phyloP scores from a whole-genome alignment of 192 early-diverging fungal species.

The Coemansia sp. region DNA sequence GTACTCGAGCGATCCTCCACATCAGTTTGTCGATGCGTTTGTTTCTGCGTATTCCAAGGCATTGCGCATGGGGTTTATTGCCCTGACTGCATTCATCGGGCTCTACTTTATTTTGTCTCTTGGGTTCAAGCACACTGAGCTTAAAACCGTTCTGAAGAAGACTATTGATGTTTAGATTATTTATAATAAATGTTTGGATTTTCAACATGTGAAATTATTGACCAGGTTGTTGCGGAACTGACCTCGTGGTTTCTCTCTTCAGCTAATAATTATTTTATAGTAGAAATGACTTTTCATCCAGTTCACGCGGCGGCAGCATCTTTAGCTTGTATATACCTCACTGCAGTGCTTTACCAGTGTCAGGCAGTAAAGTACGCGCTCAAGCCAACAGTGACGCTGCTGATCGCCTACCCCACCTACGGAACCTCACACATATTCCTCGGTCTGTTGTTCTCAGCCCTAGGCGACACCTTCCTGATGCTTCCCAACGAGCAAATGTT shows the following conservation, averaged over 20 bases:
- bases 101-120: slow-evolving; percentile 24
- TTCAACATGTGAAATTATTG: background rate
- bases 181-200: slow-evolving; percentile 1
- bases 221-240: background rate
- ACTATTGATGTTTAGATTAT: slow-evolving; percentile 23
- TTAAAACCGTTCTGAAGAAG: slow-evolving; percentile 34
- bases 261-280: background rate
- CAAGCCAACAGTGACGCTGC: slow-evolving; percentile 44
- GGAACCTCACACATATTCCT: slow-evolving; percentile 8
- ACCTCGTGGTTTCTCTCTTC: slow-evolving; percentile 1
- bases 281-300: background rate
- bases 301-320: slow-evolving; percentile 15
- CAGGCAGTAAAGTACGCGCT: slow-evolving; percentile 26
- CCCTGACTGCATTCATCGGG: slow-evolving; percentile 25
- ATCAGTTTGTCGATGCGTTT: slow-evolving; percentile 3
- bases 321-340: slow-evolving; percentile 24
- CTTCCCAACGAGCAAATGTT: slow-evolving; percentile 34
- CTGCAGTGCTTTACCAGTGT: slow-evolving; percentile 18
- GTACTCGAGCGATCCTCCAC: slow-evolving; percentile 5
- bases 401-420: slow-evolving; percentile 27
- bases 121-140: slow-evolving; percentile 37
- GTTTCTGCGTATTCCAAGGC: slow-evolving; percentile 18
- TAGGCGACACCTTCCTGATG: slow-evolving; percentile 44
- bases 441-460: slow-evolving; percentile 33
- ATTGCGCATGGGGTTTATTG: slow-evolving; percentile 28